A percentile compares a stretch with the other conserved stretches of the same genome.
These are phyloP conservation scores for Fusarium fujikuroi DNA, from an alignment of 2,329 filamentous ascomycete species.

Conservation along the genomic window DNA sequence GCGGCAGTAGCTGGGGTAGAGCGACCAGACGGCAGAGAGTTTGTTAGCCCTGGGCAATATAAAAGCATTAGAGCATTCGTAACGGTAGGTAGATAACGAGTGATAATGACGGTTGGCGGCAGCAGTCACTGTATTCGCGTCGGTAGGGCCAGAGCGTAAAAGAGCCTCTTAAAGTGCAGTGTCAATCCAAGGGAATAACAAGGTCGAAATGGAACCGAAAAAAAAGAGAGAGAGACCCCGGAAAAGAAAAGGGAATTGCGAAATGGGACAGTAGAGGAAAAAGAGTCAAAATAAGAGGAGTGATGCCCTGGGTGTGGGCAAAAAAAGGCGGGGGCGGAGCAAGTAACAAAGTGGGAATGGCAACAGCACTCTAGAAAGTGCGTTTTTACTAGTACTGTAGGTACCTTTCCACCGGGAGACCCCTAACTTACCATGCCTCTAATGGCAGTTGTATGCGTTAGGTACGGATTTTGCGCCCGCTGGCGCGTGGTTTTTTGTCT, in stretches of 20 bases:
- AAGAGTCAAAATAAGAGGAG: constrained; percentile 37
- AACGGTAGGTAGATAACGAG: background rate
- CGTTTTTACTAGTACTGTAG: constrained; percentile 1
- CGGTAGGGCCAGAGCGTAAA: background rate
- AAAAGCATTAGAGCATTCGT: background rate
- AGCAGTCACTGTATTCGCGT: background rate
- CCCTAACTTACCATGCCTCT: constrained; percentile 35
- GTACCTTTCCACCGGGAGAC: constrained; percentile 18
- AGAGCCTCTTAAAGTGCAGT: constrained; percentile 6
- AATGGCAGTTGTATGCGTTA: constrained; percentile 37
- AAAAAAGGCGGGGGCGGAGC: constrained; percentile 46
- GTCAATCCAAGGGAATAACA: constrained; percentile 35
- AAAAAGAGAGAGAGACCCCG: constrained; percentile 31
- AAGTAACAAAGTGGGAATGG: constrained; percentile 21
- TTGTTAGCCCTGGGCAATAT: constrained; percentile 16
- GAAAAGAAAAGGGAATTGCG: constrained; percentile 45
- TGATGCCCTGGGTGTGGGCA: constrained; percentile 18
- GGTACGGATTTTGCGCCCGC: constrained; percentile 23
- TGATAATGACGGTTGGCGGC: background rate
- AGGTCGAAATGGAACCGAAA: constrained; percentile 4
- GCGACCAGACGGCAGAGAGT: constrained; percentile 20
- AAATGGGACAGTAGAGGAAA: constrained; percentile 29
- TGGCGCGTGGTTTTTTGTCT: constrained; percentile 29
- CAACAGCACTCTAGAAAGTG: constrained; percentile 10
- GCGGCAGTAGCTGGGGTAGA: constrained; percentile 21